These are phyloP conservation scores for Polyporus arcularius DNA, from an alignment of 768 basidiomycete genomes.

Conservation along the genomic window DNA sequence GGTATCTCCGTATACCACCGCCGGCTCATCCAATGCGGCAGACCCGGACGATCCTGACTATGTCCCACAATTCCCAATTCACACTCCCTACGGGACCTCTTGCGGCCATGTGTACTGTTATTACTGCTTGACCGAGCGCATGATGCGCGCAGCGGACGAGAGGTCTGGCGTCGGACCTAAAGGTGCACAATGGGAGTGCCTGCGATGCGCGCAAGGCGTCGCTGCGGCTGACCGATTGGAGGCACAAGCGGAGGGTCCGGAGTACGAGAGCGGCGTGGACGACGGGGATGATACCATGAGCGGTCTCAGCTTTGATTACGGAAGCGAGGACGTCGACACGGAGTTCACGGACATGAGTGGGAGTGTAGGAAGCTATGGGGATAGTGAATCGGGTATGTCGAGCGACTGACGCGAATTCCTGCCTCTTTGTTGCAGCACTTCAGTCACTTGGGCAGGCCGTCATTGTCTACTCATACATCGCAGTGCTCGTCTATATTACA, in stretches of 20 bases:
- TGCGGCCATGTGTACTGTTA: conserved; percentile 93
- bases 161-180: conserved; percentile 34
- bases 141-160: conserved; percentile 74
- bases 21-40: background rate
- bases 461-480: too few relatives aligned
- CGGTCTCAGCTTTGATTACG: conserved; percentile 24
- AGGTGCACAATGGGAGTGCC: conserved; percentile 74
- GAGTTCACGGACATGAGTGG: conserved; percentile 31
- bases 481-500: too few relatives aligned
- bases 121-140: conserved; percentile 83
- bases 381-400: conserved; percentile 32
- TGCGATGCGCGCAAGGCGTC: conserved; percentile 74
- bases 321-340: conserved; percentile 27
- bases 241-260: conserved; percentile 34
- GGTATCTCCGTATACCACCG: conserved; percentile 28
- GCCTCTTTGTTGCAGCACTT: background rate
- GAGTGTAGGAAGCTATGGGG: conserved; percentile 28
- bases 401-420: conserved; percentile 3
- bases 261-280: conserved; percentile 26
- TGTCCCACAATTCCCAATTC: conserved; percentile 62
- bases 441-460: too few relatives aligned
- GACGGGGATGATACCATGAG: conserved; percentile 14
- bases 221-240: conserved; percentile 65
- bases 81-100: conserved; percentile 80
- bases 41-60: conserved; percentile 30